phyloP scores from a whole-genome alignment of 140 eudicot species.

The Senecio squalidus region DNA sequence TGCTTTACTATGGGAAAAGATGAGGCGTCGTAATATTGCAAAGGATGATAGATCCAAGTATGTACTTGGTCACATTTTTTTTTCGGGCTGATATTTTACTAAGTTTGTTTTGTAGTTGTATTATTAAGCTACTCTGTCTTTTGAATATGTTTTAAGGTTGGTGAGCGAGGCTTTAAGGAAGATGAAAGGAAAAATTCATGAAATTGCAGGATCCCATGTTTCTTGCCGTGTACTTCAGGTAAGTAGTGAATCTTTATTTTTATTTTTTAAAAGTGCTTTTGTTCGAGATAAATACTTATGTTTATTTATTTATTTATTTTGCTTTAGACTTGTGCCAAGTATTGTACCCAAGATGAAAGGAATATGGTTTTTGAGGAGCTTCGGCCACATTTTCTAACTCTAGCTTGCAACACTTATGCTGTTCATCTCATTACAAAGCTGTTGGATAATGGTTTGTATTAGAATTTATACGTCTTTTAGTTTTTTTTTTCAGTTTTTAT shows the following conservation, averaged over 20 bases:
- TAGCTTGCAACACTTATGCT: conserved; percentile 77
- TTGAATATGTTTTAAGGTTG: conserved; percentile 34
- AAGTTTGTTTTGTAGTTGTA: not conserved
- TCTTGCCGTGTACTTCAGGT: conserved; percentile 98
- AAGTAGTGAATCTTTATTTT: not conserved
- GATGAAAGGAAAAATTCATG: conserved; percentile 85
- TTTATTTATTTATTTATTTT: not conserved
- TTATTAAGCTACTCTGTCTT: not conserved
- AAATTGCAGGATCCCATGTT: conserved; percentile 95
- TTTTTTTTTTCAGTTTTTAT: not conserved
- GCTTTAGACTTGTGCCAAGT: conserved; percentile 76
- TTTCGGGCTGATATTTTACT: not conserved
- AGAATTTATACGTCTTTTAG: not conserved
- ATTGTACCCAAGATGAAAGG: conserved; percentile 75
- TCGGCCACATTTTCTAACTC: conserved; percentile 65
- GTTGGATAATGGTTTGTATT: conserved; percentile 71
- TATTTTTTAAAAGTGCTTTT: not conserved
- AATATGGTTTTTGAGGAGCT: conserved; percentile 62
- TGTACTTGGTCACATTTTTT: conserved; percentile 17
- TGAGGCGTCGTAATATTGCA: conserved; percentile 74
- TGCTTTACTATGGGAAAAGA: conserved; percentile 90
- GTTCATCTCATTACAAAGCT: conserved; percentile 84
- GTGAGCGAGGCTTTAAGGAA: conserved; percentile 73
- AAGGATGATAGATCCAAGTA: conserved; percentile 85
- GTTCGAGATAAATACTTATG: conserved; percentile 13